Conservation (phyloP, 164 flowering plant genomes). For the Euptelea pleiosperma region DNA sequence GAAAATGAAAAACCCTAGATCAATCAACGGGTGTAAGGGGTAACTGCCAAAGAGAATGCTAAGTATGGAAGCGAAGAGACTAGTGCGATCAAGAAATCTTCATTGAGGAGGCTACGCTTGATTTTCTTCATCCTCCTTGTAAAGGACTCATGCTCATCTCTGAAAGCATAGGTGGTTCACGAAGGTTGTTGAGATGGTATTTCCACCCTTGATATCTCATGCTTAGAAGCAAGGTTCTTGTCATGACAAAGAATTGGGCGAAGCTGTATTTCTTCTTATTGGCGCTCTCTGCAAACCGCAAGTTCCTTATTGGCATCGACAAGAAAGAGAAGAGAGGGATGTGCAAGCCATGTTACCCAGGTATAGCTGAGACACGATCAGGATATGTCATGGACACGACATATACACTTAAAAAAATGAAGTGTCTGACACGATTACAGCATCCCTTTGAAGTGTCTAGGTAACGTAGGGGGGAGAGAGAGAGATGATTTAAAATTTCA, state of each 20-base stretch:
- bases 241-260: constrained; percentile 69
- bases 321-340: no score
- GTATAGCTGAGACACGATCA: no score
- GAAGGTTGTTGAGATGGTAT: constrained; percentile 65
- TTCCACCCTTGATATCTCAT: constrained; percentile 74
- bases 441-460: no score
- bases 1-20: background rate
- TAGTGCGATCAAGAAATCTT: constrained; percentile 68
- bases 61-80: constrained; percentile 64
- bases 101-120: constrained; percentile 58
- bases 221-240: constrained; percentile 70
- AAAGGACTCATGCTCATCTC: constrained; percentile 55
- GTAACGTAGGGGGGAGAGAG: no score
- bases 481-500: no score
- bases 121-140: constrained; percentile 51
- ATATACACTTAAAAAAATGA: no score
- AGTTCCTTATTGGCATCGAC: no score
- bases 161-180: constrained; percentile 51
- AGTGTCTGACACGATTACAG: no score
- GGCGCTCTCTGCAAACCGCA: constrained; percentile 51
- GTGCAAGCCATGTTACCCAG: no score
- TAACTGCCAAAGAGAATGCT: constrained; percentile 60
- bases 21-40: background rate
- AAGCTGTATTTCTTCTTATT: constrained; percentile 61
- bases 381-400: no score